phyloP scores from a whole-genome alignment of 2,329 filamentous ascomycete species.

The Fragosphaeria purpurea region DNA sequence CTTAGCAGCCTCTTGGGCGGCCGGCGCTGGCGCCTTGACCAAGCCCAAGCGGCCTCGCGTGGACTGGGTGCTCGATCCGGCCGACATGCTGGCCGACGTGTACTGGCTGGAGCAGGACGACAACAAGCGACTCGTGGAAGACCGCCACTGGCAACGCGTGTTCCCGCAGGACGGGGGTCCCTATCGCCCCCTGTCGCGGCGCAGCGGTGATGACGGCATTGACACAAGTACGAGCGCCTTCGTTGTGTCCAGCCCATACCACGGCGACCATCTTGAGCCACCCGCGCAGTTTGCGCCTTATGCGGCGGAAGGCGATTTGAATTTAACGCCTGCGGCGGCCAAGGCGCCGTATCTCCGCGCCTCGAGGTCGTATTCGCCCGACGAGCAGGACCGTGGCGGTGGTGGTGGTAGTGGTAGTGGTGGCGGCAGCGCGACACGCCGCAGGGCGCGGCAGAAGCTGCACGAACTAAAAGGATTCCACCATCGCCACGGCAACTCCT shows the following conservation, averaged over 20 bases:
- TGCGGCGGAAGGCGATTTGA: too few species aligned
- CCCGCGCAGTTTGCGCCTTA: too few species aligned
- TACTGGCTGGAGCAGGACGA: slow-evolving; percentile 80
- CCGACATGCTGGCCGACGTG: slow-evolving; percentile 79
- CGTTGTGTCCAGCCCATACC: too few species aligned
- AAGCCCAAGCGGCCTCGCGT: slow-evolving; percentile 65
- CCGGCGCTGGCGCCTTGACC: slow-evolving; percentile 24
- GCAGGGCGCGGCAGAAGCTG: slow-evolving; percentile 50
- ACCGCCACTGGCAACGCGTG: slow-evolving; percentile 64
- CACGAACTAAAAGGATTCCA: slow-evolving; percentile 46
- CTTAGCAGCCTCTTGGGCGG: slow-evolving; percentile 17
- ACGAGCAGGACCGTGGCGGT: slow-evolving; percentile 20
- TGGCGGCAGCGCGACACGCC: slow-evolving; percentile 32
- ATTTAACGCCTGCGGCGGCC: too few species aligned
- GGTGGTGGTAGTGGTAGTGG: too few species aligned
- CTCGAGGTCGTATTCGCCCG: too few species aligned
- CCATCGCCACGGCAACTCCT: slow-evolving; percentile 41
- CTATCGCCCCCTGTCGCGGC: slow-evolving; percentile 20
- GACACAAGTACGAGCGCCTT: too few species aligned
- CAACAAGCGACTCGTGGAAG: slow-evolving; percentile 73
- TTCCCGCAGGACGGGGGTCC: slow-evolving; percentile 38
- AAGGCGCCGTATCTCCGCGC: too few species aligned
- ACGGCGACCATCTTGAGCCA: too few species aligned
- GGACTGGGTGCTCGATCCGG: slow-evolving; percentile 76
- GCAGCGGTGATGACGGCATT: slow-evolving; percentile 12